Evolutionary conservation across 768 basidiomycete genomes (phyloP).

Genomic region (Amylocystis lapponica): DNA sequence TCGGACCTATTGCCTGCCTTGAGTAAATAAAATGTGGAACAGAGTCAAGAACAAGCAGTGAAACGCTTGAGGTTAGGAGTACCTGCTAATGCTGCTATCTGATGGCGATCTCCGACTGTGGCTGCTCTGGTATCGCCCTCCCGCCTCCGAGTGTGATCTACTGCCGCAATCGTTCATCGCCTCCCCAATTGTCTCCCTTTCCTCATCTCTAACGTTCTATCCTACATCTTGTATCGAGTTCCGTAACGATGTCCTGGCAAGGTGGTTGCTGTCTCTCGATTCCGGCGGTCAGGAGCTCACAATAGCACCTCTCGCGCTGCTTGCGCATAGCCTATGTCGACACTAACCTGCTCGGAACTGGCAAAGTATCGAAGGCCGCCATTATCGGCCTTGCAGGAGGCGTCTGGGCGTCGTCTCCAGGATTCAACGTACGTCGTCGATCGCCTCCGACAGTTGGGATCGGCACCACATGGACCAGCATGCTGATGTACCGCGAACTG

Average conservation of each 20-base stretch:
- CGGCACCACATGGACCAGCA: constrained; percentile 3
- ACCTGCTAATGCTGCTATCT: constrained; percentile 8
- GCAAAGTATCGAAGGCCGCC: constrained; percentile 71
- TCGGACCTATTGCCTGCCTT: not conserved
- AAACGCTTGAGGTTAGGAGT: not conserved
- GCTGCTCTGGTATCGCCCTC: constrained; percentile 3
- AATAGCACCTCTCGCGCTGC: not conserved
- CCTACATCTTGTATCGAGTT: constrained; percentile 6
- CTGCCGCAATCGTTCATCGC: constrained; percentile 5
- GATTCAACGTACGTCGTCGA: constrained; percentile 49
- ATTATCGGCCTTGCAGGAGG: constrained; percentile 71
- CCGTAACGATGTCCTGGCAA: constrained; percentile 65
- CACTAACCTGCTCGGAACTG: constrained; percentile 66
- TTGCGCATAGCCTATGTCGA: constrained; percentile 68
- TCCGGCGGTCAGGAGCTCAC: not conserved
- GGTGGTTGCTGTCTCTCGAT: constrained; percentile 27
- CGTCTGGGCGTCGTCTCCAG: constrained; percentile 63
- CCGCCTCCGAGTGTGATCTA: constrained; percentile 5
- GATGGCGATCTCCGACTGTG: constrained; percentile 19
- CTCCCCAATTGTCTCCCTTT: constrained; percentile 6
- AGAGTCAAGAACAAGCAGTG: not conserved
- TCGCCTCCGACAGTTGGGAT: no score
- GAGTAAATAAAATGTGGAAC: not conserved
- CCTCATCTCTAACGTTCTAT: constrained; percentile 5
- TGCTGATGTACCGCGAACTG: not conserved